Evolutionary conservation across 495 filamentous ascomycete species (phyloP), one percentile per base, ranked within the genome.

Genomic region (Aspergillus haitiensis): DNA sequence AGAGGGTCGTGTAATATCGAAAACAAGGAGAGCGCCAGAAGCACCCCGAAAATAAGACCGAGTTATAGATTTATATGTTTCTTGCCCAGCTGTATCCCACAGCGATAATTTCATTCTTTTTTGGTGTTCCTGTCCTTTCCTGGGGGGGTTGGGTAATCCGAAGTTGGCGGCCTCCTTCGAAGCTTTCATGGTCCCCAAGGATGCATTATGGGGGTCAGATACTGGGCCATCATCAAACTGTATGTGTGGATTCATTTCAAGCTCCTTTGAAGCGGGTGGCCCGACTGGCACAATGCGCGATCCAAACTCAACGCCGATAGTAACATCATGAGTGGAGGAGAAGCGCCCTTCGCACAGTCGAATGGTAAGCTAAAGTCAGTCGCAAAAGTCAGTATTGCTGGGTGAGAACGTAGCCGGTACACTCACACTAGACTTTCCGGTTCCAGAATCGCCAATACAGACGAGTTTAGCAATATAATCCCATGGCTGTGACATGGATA

Each of bases 381-480:
- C 33, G 32, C 31, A 52, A 42, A 65, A 67, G 45, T 62, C 48
- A 61, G 54, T 18, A 56, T 44, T 11, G 37, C 40, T 16, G 27
- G 15, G 31, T 2, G 8, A 15, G 35, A 8, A 8, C n/a, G 52
- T 31, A 27, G 15, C 21, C 31, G 55, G 18, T 40, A 13, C 32
- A 75, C 82, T 64, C 72, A 87, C 84, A 59, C 83, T 86, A 59
- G 88, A 93, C 79, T 98, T 98, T 61, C 93, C 93, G 67, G 89
- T 93, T 63, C 91, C 94, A 15, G 87, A 91, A 76, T 97, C 94
- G 70, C 94, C 94, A 69, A 98, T 92, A 76, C 91, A 95, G 70
- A 97, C 93, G 68, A 98, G 88, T 78, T 97, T 97, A 73, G 93
- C 92, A 70, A 97, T 97, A 79, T 96, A 97, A 78, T 97, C 91